Evolutionary conservation across 2,329 filamentous ascomycete species (phyloP).

Genomic region (Colletotrichum caudatum): DNA sequence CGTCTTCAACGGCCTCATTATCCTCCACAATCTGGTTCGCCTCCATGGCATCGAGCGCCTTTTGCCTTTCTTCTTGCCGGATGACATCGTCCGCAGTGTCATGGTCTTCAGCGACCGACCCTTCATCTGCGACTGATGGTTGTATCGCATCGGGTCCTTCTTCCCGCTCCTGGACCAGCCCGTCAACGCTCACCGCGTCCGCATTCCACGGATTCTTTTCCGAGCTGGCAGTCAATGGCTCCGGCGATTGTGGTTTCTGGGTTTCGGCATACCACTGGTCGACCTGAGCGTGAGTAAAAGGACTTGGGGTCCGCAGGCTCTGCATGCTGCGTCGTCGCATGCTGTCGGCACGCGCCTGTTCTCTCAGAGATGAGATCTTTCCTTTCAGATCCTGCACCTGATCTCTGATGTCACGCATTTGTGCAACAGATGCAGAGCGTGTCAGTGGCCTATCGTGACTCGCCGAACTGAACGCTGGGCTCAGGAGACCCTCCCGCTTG

Average conservation of each 20-base stretch:
- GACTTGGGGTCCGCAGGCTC: conserved; percentile 80
- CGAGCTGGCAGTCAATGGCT: conserved; percentile 38
- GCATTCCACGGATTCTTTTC: conserved; percentile 49
- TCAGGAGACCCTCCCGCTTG: conserved; percentile 55
- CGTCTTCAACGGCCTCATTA: conserved; percentile 45
- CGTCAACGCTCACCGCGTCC: conserved; percentile 47
- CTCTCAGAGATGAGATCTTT: conserved; percentile 83
- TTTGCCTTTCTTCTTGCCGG: conserved; percentile 45
- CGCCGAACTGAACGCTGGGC: conserved; percentile 57
- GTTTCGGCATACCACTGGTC: conserved; percentile 65
- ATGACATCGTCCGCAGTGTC: conserved; percentile 46
- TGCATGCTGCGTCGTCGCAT: conserved; percentile 82
- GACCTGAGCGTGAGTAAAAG: conserved; percentile 76
- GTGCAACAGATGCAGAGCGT: conserved; percentile 78
- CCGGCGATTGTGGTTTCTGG: conserved; percentile 44
- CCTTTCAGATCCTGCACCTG: conserved; percentile 89
- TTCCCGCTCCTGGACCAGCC: conserved; percentile 43
- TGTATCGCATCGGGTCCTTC: conserved; percentile 27
- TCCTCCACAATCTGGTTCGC: conserved; percentile 16
- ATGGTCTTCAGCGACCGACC: conserved; percentile 45
- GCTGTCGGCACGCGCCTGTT: conserved; percentile 83
- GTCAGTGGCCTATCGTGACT: conserved; percentile 63
- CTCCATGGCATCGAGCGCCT: conserved; percentile 34
- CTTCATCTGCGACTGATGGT: conserved; percentile 44
- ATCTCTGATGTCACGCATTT: conserved; percentile 80